Evolutionary conservation across 169 alveolate species (phyloP).

Genomic region (Blepharisma undulans): DNA sequence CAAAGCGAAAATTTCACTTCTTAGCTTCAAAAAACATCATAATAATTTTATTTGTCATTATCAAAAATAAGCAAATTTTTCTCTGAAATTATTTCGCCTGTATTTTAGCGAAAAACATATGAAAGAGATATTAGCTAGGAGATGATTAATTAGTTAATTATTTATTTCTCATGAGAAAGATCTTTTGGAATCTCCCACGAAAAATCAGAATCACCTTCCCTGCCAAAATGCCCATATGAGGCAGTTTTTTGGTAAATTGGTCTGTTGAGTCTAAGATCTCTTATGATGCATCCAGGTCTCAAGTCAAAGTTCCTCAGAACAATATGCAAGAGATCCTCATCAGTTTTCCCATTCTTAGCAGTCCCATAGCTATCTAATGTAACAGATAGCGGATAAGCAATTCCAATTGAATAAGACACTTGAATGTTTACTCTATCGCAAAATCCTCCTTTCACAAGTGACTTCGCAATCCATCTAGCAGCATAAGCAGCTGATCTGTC

Average conservation of each 20-base stretch:
- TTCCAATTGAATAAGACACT: constrained; percentile 97
- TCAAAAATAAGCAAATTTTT: no score
- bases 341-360: constrained; percentile 90
- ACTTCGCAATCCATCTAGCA: constrained; percentile 98
- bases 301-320: constrained; percentile 94
- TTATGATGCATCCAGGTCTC: constrained; percentile 95
- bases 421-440: constrained; percentile 96
- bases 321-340: constrained; percentile 88
- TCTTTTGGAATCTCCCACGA: constrained; percentile 94
- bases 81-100: no score
- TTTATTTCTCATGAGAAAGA: constrained; percentile 24
- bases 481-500: constrained; percentile 99
- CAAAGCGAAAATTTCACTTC: neutral
- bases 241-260: constrained; percentile 93
- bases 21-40: no score
- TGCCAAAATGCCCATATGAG: constrained; percentile 98
- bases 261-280: constrained; percentile 90
- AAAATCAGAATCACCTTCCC: constrained; percentile 90
- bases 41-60: no score
- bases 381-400: constrained; percentile 95
- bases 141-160: neutral
- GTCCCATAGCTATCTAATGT: constrained; percentile 96
- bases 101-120: no score
- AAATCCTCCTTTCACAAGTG: constrained; percentile 94
- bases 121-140: neutral